Evolutionary conservation across 192 early-diverging fungal species (phyloP).

Genomic region (Podila horticola): DNA sequence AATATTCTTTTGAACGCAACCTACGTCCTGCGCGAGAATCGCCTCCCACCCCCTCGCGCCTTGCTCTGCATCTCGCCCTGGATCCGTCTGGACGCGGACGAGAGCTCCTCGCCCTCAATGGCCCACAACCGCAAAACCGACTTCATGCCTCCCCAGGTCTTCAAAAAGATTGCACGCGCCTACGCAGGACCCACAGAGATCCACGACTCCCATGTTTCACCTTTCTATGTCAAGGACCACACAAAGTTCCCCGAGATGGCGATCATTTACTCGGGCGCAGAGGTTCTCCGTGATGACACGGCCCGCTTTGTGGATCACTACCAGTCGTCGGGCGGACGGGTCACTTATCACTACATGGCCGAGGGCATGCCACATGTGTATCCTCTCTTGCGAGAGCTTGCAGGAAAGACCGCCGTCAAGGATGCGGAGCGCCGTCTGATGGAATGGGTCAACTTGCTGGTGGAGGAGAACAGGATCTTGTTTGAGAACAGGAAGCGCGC

Average conservation of each 20-base stretch:
- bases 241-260: slow-evolving; percentile 43
- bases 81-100: slow-evolving; percentile 44
- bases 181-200: slow-evolving; percentile 39
- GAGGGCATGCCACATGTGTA: slow-evolving; percentile 48
- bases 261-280: slow-evolving; percentile 23
- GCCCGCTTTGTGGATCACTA: slow-evolving; percentile 45
- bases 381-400: slow-evolving; percentile 26
- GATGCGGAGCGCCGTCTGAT: slow-evolving; percentile 45
- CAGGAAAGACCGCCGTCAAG: slow-evolving; percentile 46
- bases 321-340: slow-evolving; percentile 31
- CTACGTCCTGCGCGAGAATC: slow-evolving; percentile 31
- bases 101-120: slow-evolving; percentile 35
- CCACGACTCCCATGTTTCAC: slow-evolving; percentile 40
- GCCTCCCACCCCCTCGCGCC: slow-evolving; percentile 37
- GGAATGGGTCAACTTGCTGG: slow-evolving; percentile 50
- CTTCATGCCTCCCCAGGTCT: slow-evolving; percentile 52
- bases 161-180: slow-evolving; percentile 38
- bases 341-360: slow-evolving; percentile 46
- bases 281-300: slow-evolving; percentile 38
- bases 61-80: slow-evolving; percentile 47
- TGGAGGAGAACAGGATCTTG: slow-evolving; percentile 47
- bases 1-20: slow-evolving; percentile 40
- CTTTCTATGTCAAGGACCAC: slow-evolving; percentile 49
- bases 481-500: slow-evolving; percentile 34
- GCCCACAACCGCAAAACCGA: slow-evolving; percentile 44